Conservation (phyloP, 1,284 basidiomycete genomes). For the Austropuccinia psidii region DNA sequence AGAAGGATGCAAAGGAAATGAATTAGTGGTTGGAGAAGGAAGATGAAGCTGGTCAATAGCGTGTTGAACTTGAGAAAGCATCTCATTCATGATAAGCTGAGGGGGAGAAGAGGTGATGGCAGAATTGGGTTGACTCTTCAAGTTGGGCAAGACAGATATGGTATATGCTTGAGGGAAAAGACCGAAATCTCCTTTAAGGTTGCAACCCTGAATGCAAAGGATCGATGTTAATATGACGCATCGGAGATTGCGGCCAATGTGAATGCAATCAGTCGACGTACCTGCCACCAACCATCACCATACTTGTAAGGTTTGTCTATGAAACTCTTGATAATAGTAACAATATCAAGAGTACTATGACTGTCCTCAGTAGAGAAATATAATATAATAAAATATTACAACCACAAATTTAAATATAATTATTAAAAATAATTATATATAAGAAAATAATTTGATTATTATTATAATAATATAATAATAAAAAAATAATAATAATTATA, state of each 20-base stretch:
- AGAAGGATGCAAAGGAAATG: slow-evolving; percentile 17
- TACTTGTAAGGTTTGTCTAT: too few species aligned
- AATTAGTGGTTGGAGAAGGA: slow-evolving; percentile 42
- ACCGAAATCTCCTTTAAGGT: slow-evolving; percentile 69
- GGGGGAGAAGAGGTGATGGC: slow-evolving; percentile 32
- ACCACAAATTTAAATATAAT: too few species aligned
- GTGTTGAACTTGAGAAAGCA: slow-evolving; percentile 49
- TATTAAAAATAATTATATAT: too few species aligned
- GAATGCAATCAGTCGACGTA: slow-evolving; percentile 50
- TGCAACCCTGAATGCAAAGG: slow-evolving; percentile 62
- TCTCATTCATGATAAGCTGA: slow-evolving; percentile 43
- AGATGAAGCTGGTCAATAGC: slow-evolving; percentile 52
- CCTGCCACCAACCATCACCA: slow-evolving; percentile 99
- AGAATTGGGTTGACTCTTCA: too few species aligned
- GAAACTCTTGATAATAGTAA: too few species aligned
- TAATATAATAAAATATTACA: too few species aligned
- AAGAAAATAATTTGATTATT: too few species aligned
- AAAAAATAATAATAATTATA: too few species aligned
- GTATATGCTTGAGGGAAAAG: slow-evolving; percentile 91
- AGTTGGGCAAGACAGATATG: slow-evolving; percentile 51
- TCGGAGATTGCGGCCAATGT: too few species aligned
- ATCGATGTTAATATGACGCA: neutral
- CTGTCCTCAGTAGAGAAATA: too few species aligned
- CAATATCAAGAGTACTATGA: too few species aligned
- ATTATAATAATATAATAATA: too few species aligned